Conservation (phyloP, 768 basidiomycete species). For the Podaxis sp. region DNA sequence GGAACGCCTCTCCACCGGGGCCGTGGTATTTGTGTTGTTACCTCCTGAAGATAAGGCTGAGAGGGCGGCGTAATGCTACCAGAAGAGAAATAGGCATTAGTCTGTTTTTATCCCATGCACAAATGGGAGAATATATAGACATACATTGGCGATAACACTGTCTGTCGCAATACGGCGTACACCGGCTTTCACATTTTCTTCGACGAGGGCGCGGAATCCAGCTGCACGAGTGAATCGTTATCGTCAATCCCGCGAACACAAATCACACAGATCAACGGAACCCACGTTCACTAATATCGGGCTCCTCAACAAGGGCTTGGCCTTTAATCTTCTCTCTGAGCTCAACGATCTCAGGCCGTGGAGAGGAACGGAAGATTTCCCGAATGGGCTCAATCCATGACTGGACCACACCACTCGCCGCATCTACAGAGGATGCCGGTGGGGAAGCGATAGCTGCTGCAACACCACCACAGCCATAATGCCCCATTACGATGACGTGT, state of each 20-base stretch:
- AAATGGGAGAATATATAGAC: not conserved
- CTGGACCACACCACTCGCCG: constrained; percentile 32
- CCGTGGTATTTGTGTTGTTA: not conserved
- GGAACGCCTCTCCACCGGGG: constrained; percentile 7
- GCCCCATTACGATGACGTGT: constrained; percentile 44
- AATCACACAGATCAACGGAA: not conserved
- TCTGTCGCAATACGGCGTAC: constrained; percentile 23
- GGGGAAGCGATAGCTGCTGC: constrained; percentile 35
- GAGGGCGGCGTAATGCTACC: constrained; percentile 19
- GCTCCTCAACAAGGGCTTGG: constrained; percentile 23
- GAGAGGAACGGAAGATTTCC: constrained; percentile 32
- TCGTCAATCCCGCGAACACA: not conserved
- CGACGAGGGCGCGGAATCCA: constrained; percentile 30
- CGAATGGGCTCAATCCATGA: constrained; percentile 41
- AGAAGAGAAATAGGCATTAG: not conserved
- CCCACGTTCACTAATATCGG: constrained; percentile 31
- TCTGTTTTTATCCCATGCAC: not conserved
- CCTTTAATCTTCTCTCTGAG: constrained; percentile 27
- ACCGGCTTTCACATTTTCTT: constrained; percentile 17
- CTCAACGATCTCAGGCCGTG: constrained; percentile 32
- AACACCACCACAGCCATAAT: constrained; percentile 44
- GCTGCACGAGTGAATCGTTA: constrained; percentile 22
- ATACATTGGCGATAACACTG: constrained; percentile 22
- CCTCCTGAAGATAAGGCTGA: not conserved
- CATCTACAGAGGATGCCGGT: constrained; percentile 22